Evolutionary conservation across 768 basidiomycete genomes (phyloP).

Genomic region (Daedaleopsis nitida): DNA sequence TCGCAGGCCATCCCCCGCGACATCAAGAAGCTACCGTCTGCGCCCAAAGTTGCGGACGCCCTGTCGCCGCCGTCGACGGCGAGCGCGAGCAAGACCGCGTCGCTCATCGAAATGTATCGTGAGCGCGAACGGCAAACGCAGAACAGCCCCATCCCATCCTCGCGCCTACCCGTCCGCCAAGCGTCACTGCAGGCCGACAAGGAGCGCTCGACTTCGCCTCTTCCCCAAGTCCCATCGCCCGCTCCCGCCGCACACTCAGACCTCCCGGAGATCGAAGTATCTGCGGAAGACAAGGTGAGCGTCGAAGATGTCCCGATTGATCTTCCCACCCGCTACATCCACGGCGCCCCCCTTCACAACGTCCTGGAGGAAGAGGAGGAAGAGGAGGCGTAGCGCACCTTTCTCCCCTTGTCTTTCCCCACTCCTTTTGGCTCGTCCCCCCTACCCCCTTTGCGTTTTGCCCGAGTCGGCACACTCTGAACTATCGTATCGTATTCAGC

Average conservation of each 20-base stretch:
- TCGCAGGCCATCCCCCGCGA: slow-evolving; percentile 16
- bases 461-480: slow-evolving; percentile 21
- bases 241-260: slow-evolving; percentile 25
- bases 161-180: slow-evolving; percentile 39
- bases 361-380: slow-evolving; percentile 73
- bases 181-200: slow-evolving; percentile 24
- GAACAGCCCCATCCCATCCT: slow-evolving; percentile 26
- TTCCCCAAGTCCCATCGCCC: slow-evolving; percentile 32
- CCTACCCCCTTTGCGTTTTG: slow-evolving; percentile 5
- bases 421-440: neutral
- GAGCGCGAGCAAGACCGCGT: slow-evolving; percentile 63
- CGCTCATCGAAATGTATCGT: slow-evolving; percentile 85
- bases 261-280: slow-evolving; percentile 17
- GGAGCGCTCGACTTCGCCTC: slow-evolving; percentile 38
- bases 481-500: slow-evolving; percentile 22
- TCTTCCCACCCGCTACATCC: slow-evolving; percentile 58
- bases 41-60: slow-evolving; percentile 1
- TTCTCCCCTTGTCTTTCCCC: slow-evolving; percentile 13
- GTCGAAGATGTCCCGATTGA: slow-evolving; percentile 22
- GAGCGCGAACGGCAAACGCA: slow-evolving; percentile 55
- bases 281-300: slow-evolving; percentile 23
- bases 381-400: slow-evolving; percentile 23
- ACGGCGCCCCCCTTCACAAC: slow-evolving; percentile 85
- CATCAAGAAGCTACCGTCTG: slow-evolving; percentile 3
- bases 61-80: slow-evolving; percentile 23